Conservation (phyloP, 352 stramenopile species). For the Discostella stelligera region DNA sequence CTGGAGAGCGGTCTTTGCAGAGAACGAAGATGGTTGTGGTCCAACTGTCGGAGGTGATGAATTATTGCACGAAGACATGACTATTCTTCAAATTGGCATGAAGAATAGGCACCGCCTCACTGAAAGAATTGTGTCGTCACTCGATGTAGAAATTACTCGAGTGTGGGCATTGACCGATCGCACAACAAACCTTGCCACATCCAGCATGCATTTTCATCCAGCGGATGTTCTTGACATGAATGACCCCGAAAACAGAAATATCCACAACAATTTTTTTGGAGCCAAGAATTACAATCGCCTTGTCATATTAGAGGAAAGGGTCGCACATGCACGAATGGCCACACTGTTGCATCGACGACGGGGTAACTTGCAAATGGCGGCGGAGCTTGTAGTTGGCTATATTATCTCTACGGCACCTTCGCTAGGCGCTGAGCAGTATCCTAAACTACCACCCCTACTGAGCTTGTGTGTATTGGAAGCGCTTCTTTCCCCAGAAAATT, state of each 20-base stretch:
- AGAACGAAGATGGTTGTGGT: neutral
- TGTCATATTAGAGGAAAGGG: slow-evolving; percentile 56
- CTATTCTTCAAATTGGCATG: slow-evolving; percentile 53
- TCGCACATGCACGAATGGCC: slow-evolving; percentile 56
- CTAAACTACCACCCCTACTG: slow-evolving; percentile 60
- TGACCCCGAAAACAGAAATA: slow-evolving; percentile 24
- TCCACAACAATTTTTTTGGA: slow-evolving; percentile 13
- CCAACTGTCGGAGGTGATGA: slow-evolving; percentile 18
- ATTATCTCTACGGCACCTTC: slow-evolving; percentile 56
- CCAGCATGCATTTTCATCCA: slow-evolving; percentile 46
- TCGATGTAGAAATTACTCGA: slow-evolving; percentile 63
- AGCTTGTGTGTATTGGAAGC: slow-evolving; percentile 75
- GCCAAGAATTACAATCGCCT: slow-evolving; percentile 58
- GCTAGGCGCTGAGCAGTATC: slow-evolving; percentile 53
- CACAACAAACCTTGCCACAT: slow-evolving; percentile 18
- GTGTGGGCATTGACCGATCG: slow-evolving; percentile 64
- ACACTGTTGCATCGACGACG: slow-evolving; percentile 42
- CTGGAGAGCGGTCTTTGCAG: slow-evolving; percentile 35
- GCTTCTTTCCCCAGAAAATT: slow-evolving; percentile 46
- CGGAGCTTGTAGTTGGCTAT: slow-evolving; percentile 60
- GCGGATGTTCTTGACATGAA: slow-evolving; percentile 25
- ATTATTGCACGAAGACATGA: slow-evolving; percentile 17
- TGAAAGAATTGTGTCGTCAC: slow-evolving; percentile 47
- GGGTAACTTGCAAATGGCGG: slow-evolving; percentile 38
- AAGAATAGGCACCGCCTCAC: slow-evolving; percentile 47